Conservation (phyloP, 1,284 basidiomycete species). For the Apiotrichum montevideense region DNA sequence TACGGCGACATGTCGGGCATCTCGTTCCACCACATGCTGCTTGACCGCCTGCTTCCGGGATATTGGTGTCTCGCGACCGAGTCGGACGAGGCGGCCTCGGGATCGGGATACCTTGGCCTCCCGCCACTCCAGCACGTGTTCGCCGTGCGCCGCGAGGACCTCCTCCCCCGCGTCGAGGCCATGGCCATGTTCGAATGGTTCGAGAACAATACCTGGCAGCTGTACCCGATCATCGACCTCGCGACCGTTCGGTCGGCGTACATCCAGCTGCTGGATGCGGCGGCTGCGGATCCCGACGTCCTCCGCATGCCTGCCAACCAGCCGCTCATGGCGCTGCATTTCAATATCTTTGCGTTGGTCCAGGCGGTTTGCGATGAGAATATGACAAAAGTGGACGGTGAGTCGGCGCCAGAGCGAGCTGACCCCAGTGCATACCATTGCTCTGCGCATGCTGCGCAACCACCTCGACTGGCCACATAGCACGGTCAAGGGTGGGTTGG, state of each 20-base stretch:
- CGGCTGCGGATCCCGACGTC: not conserved
- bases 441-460: conserved; percentile 12
- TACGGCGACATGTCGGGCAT: conserved; percentile 19
- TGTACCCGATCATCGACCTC: conserved; percentile 16
- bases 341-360: conserved; percentile 17
- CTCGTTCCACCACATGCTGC: conserved; percentile 17
- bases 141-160: not conserved
- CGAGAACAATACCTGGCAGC: conserved; percentile 4
- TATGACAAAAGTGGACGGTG: not conserved
- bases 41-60: conserved; percentile 13
- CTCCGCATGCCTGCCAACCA: conserved; percentile 5
- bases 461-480: conserved; percentile 19
- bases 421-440: conserved; percentile 2
- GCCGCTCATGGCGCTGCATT: conserved; percentile 15
- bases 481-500: conserved; percentile 10
- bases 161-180: conserved; percentile 9
- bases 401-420: not conserved
- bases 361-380: not conserved
- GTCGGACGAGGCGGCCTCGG: not conserved
- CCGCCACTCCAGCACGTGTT: conserved; percentile 1
- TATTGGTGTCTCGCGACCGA: not conserved
- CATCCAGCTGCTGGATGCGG: conserved; percentile 1
- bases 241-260: conserved; percentile 1
- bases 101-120: conserved; percentile 4
- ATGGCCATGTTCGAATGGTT: conserved; percentile 12